Percentiles rank a stretch among this genome's conserved stretches.
Conservation (phyloP, 2,329 filamentous ascomycete species). For the Neophaeococcomyces aloes region DNA sequence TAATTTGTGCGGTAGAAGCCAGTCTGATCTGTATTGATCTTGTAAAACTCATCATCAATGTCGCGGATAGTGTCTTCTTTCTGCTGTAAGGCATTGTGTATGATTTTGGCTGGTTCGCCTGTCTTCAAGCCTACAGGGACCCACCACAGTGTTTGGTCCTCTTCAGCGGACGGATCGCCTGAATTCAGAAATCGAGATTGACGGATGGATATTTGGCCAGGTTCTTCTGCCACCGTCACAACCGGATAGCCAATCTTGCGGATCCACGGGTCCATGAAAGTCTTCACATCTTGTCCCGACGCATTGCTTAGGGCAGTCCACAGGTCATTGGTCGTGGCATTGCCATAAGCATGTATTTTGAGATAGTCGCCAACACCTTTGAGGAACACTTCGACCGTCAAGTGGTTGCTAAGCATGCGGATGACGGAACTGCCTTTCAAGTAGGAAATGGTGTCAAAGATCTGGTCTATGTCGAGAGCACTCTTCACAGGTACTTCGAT, state of each 20-base stretch:
- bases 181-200: slow-evolving; percentile 86
- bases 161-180: slow-evolving; percentile 80
- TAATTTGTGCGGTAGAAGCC: slow-evolving; percentile 94
- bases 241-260: slow-evolving; percentile 91
- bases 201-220: slow-evolving; percentile 67
- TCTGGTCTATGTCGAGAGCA: slow-evolving; percentile 91
- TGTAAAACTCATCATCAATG: slow-evolving; percentile 73
- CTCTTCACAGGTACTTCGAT: slow-evolving; percentile 93
- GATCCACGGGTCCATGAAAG: slow-evolving; percentile 92
- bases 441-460: slow-evolving; percentile 95
- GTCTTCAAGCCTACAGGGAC: slow-evolving; percentile 78
- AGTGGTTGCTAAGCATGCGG: slow-evolving; percentile 85
- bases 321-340: slow-evolving; percentile 83
- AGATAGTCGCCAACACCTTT: slow-evolving; percentile 84
- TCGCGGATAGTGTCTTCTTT: slow-evolving; percentile 64
- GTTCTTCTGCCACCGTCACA: slow-evolving; percentile 72
- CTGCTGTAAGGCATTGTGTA: slow-evolving; percentile 57
- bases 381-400: slow-evolving; percentile 79
- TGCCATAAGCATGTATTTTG: slow-evolving; percentile 71
- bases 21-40: slow-evolving; percentile 79
- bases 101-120: slow-evolving; percentile 53
- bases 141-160: slow-evolving; percentile 93
- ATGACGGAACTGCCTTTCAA: slow-evolving; percentile 93
- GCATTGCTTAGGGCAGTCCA: slow-evolving; percentile 82
- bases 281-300: slow-evolving; percentile 74